Evolutionary conservation across 345 rosid genomes (phyloP), one percentile per base, ranked within the genome.

Genomic region (Salix arbutifolia): DNA sequence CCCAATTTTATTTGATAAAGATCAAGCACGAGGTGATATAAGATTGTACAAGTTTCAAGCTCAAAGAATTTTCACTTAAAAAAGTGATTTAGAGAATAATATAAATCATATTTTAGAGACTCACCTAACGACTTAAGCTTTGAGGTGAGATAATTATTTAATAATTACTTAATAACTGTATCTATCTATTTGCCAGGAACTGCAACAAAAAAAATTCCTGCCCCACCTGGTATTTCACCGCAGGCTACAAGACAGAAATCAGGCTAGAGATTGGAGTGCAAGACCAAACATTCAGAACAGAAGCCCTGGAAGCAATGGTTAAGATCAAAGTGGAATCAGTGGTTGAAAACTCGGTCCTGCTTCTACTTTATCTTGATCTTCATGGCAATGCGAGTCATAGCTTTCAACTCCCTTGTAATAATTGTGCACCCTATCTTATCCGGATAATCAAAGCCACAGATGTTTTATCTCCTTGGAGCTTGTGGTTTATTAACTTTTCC

Each of bases 381-480:
- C 50, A 3, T 12, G 50, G 18, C 50, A 46, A 46, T 14, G 16
- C 50, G 17, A 46, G 6, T 46, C 50, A 46, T 46, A 46, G 17
- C 50, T 46, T 46, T 46, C 50, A 46, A 46, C 18, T 16, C 50
- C 4, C 16, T 46, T 46, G 5, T 12, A 46, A 46, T 46, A 46
- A 46, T 46, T 10, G 25, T 23, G 28, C 64, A 58, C 10, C 64
- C 4, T 10, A 66, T 77, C 80, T 77, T 77, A 66, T 65, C 76
- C 66, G 37, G 28, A 50, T 16, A 35, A 65, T 77, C 33, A 31
- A 72, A 69, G 56, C 80, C 80, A 52, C 76, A 28, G 58, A 65
- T 64, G 46, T 65, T 65, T 23, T 50, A 50, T 21, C 52, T 26
- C 38, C 58, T 31, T 31, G 18, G n/a, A 44, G 46, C 68, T 66